These are phyloP conservation scores for Aspergillus tubingensis DNA, from an alignment of 2,329 filamentous ascomycete species.

Conservation along the genomic window DNA sequence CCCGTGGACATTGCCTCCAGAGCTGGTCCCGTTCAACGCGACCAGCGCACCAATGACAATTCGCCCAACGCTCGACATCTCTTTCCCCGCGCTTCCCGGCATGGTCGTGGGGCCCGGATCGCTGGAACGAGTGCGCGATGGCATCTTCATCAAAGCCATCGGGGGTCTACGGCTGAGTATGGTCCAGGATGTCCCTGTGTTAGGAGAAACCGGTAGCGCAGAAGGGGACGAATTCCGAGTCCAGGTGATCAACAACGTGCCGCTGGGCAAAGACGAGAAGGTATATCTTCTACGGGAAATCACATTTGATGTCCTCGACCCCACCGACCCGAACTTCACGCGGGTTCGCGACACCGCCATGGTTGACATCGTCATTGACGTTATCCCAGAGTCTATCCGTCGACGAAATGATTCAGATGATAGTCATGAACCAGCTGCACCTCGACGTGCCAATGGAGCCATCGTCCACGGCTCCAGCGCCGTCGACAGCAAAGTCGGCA, in stretches of 20 bases:
- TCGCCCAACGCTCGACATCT: conserved; percentile 70
- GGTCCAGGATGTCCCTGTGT: conserved; percentile 48
- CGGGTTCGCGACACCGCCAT: conserved; percentile 71
- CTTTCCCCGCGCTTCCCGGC: conserved; percentile 61
- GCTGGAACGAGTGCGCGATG: conserved; percentile 60
- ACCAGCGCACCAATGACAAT: conserved; percentile 72
- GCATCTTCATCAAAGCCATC: conserved; percentile 62
- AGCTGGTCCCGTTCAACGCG: conserved; percentile 73
- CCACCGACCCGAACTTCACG: conserved; percentile 79
- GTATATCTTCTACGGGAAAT: conserved; percentile 77
- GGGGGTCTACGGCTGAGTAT: conserved; percentile 58
- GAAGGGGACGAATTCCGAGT: conserved; percentile 55
- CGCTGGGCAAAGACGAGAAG: conserved; percentile 83
- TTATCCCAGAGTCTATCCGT: conserved; percentile 40
- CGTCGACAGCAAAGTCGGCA: conserved; percentile 28
- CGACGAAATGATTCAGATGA: conserved; percentile 36
- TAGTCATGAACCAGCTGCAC: conserved; percentile 27
- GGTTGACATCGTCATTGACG: conserved; percentile 72
- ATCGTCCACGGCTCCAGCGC: conserved; percentile 25
- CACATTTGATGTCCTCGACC: conserved; percentile 65
- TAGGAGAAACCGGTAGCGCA: conserved; percentile 13
- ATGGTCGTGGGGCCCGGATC: conserved; percentile 49
- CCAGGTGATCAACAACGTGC: conserved; percentile 76
- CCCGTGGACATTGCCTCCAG: conserved; percentile 84
- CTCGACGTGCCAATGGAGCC: conserved; percentile 22